Evolutionary conservation across 169 alveolate genomes (phyloP).

Genomic region (Plasmodium gaboni): DNA sequence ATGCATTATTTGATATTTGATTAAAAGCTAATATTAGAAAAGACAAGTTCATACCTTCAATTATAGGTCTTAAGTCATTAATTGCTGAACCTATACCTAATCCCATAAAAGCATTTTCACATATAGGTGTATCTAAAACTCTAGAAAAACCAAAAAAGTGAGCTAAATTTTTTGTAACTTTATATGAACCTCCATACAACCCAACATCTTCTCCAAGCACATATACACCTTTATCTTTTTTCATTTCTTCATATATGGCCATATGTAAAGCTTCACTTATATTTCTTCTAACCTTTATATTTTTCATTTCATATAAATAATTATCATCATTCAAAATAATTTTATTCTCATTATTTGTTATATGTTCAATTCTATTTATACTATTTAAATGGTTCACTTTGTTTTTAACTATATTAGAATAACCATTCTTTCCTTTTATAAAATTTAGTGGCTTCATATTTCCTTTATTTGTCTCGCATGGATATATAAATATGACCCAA

Average conservation of each 20-base stretch:
- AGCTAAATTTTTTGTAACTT: slow-evolving; percentile 92
- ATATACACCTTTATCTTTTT: slow-evolving; percentile 91
- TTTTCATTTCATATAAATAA: slow-evolving; percentile 66
- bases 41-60: slow-evolving; percentile 94
- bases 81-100: slow-evolving; percentile 87
- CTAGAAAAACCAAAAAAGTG: slow-evolving; percentile 89
- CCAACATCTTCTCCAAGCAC: slow-evolving; percentile 96
- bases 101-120: slow-evolving; percentile 92
- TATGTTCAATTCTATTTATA: neutral
- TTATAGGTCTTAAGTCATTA: slow-evolving; percentile 91
- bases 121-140: slow-evolving; percentile 94
- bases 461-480: neutral
- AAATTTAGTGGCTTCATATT: neutral
- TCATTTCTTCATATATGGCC: slow-evolving; percentile 94
- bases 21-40: slow-evolving; percentile 93
- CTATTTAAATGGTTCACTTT: neutral
- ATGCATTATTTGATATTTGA: slow-evolving; percentile 93
- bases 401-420: neutral
- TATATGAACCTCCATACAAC: slow-evolving; percentile 93
- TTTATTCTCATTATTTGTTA: neutral
- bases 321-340: slow-evolving; percentile 58
- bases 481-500: neutral
- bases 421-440: neutral
- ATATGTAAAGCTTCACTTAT: slow-evolving; percentile 92
- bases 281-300: slow-evolving; percentile 85